Conservation (phyloP, 208 protist genomes). For the Trichomonas vaginalis region DNA sequence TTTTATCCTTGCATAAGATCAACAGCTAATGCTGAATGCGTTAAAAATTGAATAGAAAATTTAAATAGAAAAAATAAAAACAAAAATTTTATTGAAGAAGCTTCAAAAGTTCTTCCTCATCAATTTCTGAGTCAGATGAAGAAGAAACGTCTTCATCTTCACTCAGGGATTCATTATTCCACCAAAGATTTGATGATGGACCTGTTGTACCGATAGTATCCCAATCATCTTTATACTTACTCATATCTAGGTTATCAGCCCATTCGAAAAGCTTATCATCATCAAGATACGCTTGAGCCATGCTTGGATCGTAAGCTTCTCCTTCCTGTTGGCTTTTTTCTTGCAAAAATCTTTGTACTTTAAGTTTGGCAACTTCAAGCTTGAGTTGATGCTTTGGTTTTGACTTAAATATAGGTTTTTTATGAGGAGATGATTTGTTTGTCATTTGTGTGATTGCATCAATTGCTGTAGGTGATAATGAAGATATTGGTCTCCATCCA, state of each 20-base stretch:
- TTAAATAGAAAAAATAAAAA: neutral
- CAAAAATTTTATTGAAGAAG: neutral
- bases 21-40: no score
- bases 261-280: neutral
- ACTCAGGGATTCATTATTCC: neutral
- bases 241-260: neutral
- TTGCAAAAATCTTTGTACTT: neutral
- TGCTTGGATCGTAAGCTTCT: neutral
- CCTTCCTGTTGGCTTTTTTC: neutral
- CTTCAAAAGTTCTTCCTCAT: neutral
- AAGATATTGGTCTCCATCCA: conserved; percentile 30
- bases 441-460: neutral
- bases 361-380: neutral
- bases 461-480: neutral
- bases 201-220: neutral
- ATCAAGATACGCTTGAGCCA: neutral
- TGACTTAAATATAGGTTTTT: neutral
- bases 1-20: no score
- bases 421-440: neutral
- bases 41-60: no score
- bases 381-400: neutral
- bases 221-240: neutral
- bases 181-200: neutral
- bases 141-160: neutral
- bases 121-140: neutral